phyloP scores from a whole-genome alignment of 2,329 filamentous ascomycete species.

The Didymella glomerata region DNA sequence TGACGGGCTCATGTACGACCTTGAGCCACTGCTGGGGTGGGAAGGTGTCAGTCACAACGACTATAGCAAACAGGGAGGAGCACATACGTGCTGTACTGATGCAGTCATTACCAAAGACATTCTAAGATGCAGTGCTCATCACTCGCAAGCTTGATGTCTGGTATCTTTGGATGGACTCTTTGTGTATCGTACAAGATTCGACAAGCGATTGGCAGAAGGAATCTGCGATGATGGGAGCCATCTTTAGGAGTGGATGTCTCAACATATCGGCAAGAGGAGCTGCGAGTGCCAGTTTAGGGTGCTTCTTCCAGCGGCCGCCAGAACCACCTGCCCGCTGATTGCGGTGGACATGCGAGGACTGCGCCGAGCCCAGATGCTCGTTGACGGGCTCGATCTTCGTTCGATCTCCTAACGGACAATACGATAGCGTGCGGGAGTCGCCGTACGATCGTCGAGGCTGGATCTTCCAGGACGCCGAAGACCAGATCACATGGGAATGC shows the following conservation, averaged over 20 bases:
- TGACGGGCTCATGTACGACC: background rate
- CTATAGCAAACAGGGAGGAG: background rate
- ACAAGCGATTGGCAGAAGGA: background rate
- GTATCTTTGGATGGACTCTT: background rate
- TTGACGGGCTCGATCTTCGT: background rate
- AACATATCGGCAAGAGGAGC: background rate
- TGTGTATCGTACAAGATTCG: background rate
- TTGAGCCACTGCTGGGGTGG: background rate
- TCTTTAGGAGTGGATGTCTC: background rate
- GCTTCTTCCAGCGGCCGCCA: background rate
- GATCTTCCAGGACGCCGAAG: background rate
- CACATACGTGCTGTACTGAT: background rate
- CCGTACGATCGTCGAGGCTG: background rate
- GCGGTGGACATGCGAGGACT: background rate
- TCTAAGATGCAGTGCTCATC: background rate
- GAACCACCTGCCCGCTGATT: background rate
- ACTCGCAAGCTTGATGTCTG: background rate
- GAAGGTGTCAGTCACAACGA: background rate
- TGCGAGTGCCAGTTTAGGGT: background rate
- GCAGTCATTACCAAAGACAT: background rate
- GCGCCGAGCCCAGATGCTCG: background rate
- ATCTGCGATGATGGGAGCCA: background rate
- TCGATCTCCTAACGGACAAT: background rate
- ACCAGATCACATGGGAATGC: background rate
- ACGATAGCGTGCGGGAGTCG: background rate